Percentiles rank a stretch among this genome's conserved stretches.
These are phyloP conservation scores for Warburgia ugandensis DNA, from an alignment of 164 flowering plant genomes.

Conservation along the genomic window DNA sequence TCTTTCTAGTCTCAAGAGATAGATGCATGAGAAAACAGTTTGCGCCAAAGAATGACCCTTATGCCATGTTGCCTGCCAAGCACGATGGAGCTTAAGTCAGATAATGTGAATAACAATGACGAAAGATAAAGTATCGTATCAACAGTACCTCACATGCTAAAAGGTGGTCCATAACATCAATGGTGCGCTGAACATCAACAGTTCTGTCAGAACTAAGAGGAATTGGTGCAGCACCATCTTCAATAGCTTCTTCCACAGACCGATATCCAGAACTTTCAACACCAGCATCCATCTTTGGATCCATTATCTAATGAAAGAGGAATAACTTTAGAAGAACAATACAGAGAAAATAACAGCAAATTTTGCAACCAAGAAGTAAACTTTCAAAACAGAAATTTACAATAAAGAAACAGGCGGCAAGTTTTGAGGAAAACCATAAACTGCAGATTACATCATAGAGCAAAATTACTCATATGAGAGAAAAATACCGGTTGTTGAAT, in stretches of 20 bases:
- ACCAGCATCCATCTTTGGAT: slow-evolving; percentile 99
- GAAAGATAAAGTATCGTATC: neutral
- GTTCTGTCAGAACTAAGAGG: slow-evolving; percentile 70
- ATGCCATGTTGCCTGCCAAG: slow-evolving; percentile 95
- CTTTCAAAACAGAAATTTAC: neutral
- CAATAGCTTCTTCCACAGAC: slow-evolving; percentile 94
- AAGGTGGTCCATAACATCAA: slow-evolving; percentile 95
- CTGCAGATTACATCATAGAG: neutral
- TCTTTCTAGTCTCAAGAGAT: slow-evolving; percentile 77
- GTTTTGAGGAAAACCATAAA: neutral
- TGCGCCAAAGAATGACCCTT: slow-evolving; percentile 94
- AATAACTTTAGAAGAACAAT: slow-evolving; percentile 3
- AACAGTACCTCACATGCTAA: slow-evolving; percentile 80
- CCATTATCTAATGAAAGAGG: slow-evolving; percentile 71
- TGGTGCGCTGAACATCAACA: slow-evolving; percentile 50
- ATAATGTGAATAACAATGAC: neutral
- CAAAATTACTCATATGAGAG: too few species aligned
- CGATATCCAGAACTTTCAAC: slow-evolving; percentile 56
- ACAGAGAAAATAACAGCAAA: neutral
- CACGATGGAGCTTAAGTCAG: slow-evolving; percentile 4
- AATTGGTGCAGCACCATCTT: slow-evolving; percentile 88
- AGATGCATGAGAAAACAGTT: slow-evolving; percentile 89
- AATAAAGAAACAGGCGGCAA: neutral
- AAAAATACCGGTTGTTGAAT: too few species aligned
- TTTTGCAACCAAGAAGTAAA: neutral